These are phyloP conservation scores for Meira miltonrushii DNA, from an alignment of 1,284 basidiomycete genomes.

Conservation along the genomic window DNA sequence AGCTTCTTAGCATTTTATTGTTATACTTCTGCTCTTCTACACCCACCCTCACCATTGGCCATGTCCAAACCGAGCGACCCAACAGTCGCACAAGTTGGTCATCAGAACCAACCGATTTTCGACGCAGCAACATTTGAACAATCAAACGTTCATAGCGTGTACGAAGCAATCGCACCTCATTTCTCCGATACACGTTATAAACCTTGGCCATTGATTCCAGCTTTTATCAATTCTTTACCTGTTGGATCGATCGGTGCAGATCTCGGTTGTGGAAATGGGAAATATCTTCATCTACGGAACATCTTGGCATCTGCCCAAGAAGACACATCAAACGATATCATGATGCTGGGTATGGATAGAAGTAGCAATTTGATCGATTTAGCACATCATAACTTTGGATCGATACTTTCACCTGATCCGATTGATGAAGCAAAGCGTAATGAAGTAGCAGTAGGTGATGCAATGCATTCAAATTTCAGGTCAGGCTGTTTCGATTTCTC, in stretches of 20 bases:
- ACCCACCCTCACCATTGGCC: too few species aligned
- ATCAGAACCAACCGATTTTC: neutral
- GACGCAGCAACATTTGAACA: slow-evolving; percentile 43
- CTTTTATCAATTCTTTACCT: slow-evolving; percentile 71
- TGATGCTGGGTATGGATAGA: slow-evolving; percentile 59
- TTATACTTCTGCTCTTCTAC: too few species aligned
- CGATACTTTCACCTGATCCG: neutral
- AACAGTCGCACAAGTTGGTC: slow-evolving; percentile 1
- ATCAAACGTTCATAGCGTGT: slow-evolving; percentile 59
- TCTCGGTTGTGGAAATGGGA: slow-evolving; percentile 94
- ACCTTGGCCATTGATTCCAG: slow-evolving; percentile 90
- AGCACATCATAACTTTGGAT: slow-evolving; percentile 30
- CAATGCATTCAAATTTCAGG: slow-evolving; percentile 33
- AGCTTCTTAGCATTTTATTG: too few species aligned
- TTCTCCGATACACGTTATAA: slow-evolving; percentile 93
- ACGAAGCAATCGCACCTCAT: slow-evolving; percentile 83
- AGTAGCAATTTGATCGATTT: slow-evolving; percentile 61
- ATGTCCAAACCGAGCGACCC: slow-evolving; percentile 14
- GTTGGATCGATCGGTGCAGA: slow-evolving; percentile 81
- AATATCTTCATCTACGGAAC: slow-evolving; percentile 64
- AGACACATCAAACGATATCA: slow-evolving; percentile 17
- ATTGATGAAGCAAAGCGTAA: slow-evolving; percentile 15
- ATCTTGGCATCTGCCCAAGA: neutral
- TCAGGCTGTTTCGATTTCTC: slow-evolving; percentile 40
- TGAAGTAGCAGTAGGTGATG: slow-evolving; percentile 48